Percentiles rank a stretch among this genome's conserved stretches.
Evolutionary conservation across 1,284 basidiomycete species (phyloP).

Genomic region (Tilletiaria anomala): DNA sequence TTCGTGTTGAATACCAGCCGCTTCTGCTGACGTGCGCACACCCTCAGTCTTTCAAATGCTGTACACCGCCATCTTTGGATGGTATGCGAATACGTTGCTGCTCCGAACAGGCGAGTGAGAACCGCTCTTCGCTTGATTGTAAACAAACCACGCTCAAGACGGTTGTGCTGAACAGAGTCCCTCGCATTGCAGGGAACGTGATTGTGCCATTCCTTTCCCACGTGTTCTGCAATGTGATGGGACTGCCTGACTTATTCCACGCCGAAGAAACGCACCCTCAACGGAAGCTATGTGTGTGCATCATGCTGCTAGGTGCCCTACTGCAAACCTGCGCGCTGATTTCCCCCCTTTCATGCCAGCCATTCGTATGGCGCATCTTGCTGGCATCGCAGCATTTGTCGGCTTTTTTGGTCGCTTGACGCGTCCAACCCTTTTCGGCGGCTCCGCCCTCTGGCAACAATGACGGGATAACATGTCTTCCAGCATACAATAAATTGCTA

Average conservation of each 20-base stretch:
- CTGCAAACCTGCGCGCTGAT: not conserved
- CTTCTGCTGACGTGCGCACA: not conserved
- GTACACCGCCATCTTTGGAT: conserved; percentile 85
- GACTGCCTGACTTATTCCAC: conserved; percentile 51
- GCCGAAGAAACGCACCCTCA: conserved; percentile 42
- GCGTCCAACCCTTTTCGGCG: conserved; percentile 7
- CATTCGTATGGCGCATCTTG: conserved; percentile 45
- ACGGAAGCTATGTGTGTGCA: conserved; percentile 41
- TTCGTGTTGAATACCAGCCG: conserved; percentile 4
- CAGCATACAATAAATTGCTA: no score
- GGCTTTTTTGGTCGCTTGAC: conserved; percentile 21
- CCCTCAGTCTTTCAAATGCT: conserved; percentile 61
- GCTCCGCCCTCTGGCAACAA: conserved; percentile 12
- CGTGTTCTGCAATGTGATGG: conserved; percentile 86
- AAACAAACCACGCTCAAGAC: no score
- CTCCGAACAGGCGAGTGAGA: conserved; percentile 58
- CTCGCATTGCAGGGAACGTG: no score
- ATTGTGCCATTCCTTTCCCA: conserved; percentile 54
- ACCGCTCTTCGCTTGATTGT: no score
- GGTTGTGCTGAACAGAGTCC: no score
- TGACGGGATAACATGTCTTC: no score
- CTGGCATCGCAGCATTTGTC: conserved; percentile 46
- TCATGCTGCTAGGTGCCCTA: not conserved
- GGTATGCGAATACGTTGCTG: conserved; percentile 71
- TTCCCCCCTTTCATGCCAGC: conserved; percentile 30